Evolutionary conservation across 2,329 filamentous ascomycete genomes (phyloP).

Genomic region (Rasamsonia emersonii): DNA sequence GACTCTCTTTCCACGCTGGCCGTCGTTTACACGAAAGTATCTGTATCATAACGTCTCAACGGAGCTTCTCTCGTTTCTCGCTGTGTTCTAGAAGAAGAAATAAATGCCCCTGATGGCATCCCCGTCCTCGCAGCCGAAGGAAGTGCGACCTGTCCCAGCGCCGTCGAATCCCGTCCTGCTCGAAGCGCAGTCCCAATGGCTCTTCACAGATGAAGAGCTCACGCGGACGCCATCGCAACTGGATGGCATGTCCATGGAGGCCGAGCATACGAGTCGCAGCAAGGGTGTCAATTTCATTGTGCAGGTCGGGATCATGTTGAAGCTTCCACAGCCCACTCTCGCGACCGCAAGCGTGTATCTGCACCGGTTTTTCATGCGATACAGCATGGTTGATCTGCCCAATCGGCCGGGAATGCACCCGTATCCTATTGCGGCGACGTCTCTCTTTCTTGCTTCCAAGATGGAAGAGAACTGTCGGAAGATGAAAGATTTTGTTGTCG

Average conservation of each 20-base stretch:
- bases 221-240: slow-evolving; percentile 73
- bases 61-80: too few relatives aligned
- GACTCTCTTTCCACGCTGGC: too few relatives aligned
- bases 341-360: slow-evolving; percentile 92
- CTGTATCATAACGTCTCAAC: too few relatives aligned
- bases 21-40: too few relatives aligned
- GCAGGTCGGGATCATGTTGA: slow-evolving; percentile 85
- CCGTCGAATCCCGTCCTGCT: slow-evolving; percentile 42
- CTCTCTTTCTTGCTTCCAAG: slow-evolving; percentile 91
- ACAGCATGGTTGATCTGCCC: slow-evolving; percentile 66
- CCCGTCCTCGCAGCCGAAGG: slow-evolving; percentile 15
- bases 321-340: slow-evolving; percentile 83
- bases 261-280: slow-evolving; percentile 71
- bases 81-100: too few relatives aligned
- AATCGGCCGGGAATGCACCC: slow-evolving; percentile 68
- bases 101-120: slow-evolving; percentile 19
- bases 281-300: slow-evolving; percentile 97
- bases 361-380: slow-evolving; percentile 91
- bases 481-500: slow-evolving; percentile 88
- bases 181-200: slow-evolving; percentile 66
- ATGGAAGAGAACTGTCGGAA: slow-evolving; percentile 95
- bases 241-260: slow-evolving; percentile 66
- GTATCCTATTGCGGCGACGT: slow-evolving; percentile 85
- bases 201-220: slow-evolving; percentile 77
- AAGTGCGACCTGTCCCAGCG: slow-evolving; percentile 23